Conservation (phyloP, 345 rosid species). For the Conringia planisiliqua region DNA sequence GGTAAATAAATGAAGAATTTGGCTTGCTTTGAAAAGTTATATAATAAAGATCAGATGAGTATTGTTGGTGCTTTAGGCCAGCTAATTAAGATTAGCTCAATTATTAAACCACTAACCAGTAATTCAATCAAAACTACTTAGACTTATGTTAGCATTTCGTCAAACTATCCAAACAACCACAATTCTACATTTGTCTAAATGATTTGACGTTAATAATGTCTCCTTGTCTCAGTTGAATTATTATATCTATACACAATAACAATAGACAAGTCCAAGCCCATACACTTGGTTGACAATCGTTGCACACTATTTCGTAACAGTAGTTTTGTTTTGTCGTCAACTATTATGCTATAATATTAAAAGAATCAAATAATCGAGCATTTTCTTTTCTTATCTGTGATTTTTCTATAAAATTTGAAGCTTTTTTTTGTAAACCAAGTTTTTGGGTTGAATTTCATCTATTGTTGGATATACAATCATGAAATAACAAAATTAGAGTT, state of each 20-base stretch:
- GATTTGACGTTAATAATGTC: slow-evolving; percentile 17
- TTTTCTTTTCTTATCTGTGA: background rate
- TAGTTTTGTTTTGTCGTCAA: background rate
- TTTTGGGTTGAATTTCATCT: background rate
- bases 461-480: background rate
- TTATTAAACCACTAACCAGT: background rate
- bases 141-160: background rate
- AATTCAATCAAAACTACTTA: background rate
- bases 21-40: background rate
- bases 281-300: background rate
- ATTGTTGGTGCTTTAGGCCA: slow-evolving; percentile 25
- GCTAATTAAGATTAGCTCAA: slow-evolving; percentile 11
- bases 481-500: background rate
- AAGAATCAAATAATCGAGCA: background rate
- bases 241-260: background rate
- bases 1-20: background rate
- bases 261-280: background rate
- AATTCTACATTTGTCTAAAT: background rate
- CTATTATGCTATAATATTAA: background rate
- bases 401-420: background rate
- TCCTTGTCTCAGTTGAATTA: background rate
- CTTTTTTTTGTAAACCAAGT: background rate
- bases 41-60: background rate
- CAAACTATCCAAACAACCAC: slow-evolving; percentile 4
- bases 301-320: background rate